phyloP scores from a whole-genome alignment of 305 asterid species.

The Fraxinus floribunda region DNA sequence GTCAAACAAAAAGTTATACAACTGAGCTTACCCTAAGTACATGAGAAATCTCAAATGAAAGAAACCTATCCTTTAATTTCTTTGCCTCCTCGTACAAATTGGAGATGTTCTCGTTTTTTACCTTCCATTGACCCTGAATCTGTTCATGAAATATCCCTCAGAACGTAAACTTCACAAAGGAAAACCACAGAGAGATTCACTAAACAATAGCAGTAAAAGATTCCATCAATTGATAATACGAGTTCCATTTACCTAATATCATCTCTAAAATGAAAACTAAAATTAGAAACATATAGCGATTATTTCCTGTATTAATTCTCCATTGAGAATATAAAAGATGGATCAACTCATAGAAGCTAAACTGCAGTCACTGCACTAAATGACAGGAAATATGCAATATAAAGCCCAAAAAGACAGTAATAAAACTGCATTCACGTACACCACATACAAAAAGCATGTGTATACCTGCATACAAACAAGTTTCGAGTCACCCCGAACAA shows the following conservation, averaged over 20 bases:
- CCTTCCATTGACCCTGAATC: constrained; percentile 95
- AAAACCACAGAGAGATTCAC: not conserved
- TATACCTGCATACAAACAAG: constrained; percentile 98
- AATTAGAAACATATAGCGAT: not conserved
- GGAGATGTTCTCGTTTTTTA: constrained; percentile 73
- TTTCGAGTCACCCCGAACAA: constrained; percentile 95
- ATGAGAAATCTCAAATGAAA: constrained; percentile 73
- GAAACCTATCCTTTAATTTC: constrained; percentile 75
- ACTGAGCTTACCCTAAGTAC: constrained; percentile 65
- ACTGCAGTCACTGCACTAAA: not conserved
- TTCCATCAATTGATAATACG: not conserved
- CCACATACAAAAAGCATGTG: not conserved
- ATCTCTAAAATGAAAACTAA: not conserved
- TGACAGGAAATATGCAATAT: not conserved
- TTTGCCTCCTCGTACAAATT: constrained; percentile 70
- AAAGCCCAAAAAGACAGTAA: not conserved
- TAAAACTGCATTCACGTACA: not conserved
- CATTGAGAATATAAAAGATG: not conserved
- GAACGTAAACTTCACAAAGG: not conserved
- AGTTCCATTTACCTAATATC: not conserved
- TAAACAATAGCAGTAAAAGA: constrained; percentile 9
- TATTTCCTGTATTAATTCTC: not conserved
- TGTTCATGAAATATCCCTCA: constrained; percentile 29
- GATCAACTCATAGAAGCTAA: not conserved
- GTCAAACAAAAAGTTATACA: not conserved